Conservation (phyloP, 2,329 filamentous ascomycete species). For the Westerdykella sp. region DNA sequence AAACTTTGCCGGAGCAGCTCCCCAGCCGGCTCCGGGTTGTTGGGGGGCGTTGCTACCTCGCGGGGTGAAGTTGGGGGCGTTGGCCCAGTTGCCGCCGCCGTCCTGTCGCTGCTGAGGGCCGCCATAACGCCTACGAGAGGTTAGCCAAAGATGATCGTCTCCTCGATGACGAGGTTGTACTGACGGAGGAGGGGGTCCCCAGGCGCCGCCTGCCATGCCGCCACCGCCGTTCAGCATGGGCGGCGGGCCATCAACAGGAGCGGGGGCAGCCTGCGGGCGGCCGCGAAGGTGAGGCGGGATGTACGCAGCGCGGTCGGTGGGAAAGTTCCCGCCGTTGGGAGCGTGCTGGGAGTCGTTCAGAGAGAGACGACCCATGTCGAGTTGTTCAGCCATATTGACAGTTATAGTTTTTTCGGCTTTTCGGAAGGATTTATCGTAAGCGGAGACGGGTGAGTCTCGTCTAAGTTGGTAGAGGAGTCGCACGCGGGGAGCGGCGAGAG, state of each 20-base stretch:
- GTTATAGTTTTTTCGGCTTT: not conserved
- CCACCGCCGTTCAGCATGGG: slow-evolving; percentile 46
- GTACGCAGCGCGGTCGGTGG: slow-evolving; percentile 61
- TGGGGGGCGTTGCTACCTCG: slow-evolving; percentile 35
- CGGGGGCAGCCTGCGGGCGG: slow-evolving; percentile 25
- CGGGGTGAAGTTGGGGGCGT: slow-evolving; percentile 53
- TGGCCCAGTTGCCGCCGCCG: slow-evolving; percentile 53
- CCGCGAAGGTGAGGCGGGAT: slow-evolving; percentile 77
- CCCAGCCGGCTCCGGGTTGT: slow-evolving; percentile 35
- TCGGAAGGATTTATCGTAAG: slow-evolving; percentile 1
- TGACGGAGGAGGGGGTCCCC: slow-evolving; percentile 43
- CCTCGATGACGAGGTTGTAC: slow-evolving; percentile 2
- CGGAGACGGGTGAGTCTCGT: slow-evolving; percentile 2
- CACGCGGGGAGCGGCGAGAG: slow-evolving; percentile 5
- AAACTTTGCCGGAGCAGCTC: slow-evolving; percentile 44
- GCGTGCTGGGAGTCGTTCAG: slow-evolving; percentile 62
- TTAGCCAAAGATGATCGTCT: slow-evolving; percentile 12
- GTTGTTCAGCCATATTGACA: slow-evolving; percentile 48
- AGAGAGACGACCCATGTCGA: slow-evolving; percentile 73
- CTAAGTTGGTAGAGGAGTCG: not conserved
- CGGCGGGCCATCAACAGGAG: slow-evolving; percentile 37
- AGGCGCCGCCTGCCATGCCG: slow-evolving; percentile 58
- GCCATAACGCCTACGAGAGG: slow-evolving; percentile 20
- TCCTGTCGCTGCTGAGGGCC: slow-evolving; percentile 35
- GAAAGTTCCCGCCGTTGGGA: slow-evolving; percentile 43